Conservation (phyloP, 2,329 filamentous ascomycete species). For the Fusarium mangiferae region DNA sequence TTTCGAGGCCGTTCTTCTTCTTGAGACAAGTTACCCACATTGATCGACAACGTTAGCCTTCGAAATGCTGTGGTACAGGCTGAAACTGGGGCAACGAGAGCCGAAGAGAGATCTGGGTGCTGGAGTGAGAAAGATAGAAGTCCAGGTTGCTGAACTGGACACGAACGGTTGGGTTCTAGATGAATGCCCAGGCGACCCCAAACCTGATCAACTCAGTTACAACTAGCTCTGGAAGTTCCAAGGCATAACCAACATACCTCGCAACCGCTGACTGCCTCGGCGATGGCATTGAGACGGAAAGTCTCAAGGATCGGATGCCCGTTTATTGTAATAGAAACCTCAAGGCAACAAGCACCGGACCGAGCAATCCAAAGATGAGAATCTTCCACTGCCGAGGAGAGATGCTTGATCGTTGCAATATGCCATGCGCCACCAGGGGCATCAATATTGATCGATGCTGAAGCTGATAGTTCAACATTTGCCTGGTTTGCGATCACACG, state of each 20-base stretch:
- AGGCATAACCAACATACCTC: constrained; percentile 37
- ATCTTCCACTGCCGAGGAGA: constrained; percentile 36
- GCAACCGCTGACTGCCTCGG: constrained; percentile 36
- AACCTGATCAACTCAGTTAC: constrained; percentile 35
- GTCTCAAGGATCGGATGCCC: constrained; percentile 25
- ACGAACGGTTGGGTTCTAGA: constrained; percentile 35
- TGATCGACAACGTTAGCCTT: constrained; percentile 41
- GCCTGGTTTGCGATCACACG: constrained; percentile 34
- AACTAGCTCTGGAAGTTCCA: neutral
- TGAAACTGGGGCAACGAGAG: constrained; percentile 43
- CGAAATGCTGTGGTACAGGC: constrained; percentile 43
- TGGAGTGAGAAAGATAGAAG: constrained; percentile 49
- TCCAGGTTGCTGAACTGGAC: constrained; percentile 15
- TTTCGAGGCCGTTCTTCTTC: neutral
- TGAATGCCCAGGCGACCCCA: constrained; percentile 48
- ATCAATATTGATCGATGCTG: constrained; percentile 43
- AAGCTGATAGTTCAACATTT: constrained; percentile 40
- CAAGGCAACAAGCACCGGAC: constrained; percentile 45
- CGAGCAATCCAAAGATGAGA: constrained; percentile 49
- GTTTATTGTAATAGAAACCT: constrained; percentile 41
- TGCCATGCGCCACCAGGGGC: constrained; percentile 25
- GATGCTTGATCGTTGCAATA: constrained; percentile 35
- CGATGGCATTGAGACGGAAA: constrained; percentile 17
- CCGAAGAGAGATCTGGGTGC: constrained; percentile 49
- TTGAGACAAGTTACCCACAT: constrained; percentile 22